Conservation (phyloP, 2,329 filamentous ascomycete species). For the Aspergillus brasiliensis region DNA sequence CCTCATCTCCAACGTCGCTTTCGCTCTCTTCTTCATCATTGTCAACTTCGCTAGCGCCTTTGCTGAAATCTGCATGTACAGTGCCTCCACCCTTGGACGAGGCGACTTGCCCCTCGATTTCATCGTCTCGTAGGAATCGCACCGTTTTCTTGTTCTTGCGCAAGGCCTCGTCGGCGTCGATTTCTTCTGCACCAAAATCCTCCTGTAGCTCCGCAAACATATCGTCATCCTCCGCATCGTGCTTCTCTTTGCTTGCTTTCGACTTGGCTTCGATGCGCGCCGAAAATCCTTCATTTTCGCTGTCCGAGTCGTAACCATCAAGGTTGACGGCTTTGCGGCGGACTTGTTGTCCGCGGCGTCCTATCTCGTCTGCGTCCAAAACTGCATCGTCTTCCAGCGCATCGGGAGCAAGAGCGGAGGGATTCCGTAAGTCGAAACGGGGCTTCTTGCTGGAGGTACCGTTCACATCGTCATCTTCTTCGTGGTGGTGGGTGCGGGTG, state of each 20-base stretch:
- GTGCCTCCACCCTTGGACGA: conserved; percentile 73
- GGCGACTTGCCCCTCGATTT: conserved; percentile 79
- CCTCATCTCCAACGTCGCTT: conserved; percentile 65
- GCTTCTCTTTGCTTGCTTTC: conserved; percentile 36
- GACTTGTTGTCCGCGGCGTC: conserved; percentile 67
- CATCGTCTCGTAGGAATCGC: conserved; percentile 60
- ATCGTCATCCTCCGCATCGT: conserved; percentile 58
- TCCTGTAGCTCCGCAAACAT: conserved; percentile 80
- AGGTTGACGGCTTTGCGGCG: conserved; percentile 95
- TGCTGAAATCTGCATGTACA: conserved; percentile 59
- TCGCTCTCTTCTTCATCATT: conserved; percentile 64
- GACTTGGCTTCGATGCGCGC: conserved; percentile 66
- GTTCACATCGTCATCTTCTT: conserved; percentile 51
- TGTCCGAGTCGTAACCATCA: conserved; percentile 93
- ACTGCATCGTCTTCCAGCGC: conserved; percentile 73
- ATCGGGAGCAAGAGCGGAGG: conserved; percentile 85
- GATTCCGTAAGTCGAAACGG: conserved; percentile 92
- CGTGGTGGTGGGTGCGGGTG: conserved; percentile 68
- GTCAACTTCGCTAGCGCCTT: conserved; percentile 55
- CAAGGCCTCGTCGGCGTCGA: conserved; percentile 52
- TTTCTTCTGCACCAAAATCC: conserved; percentile 57
- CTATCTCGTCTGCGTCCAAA: conserved; percentile 91
- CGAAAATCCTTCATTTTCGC: conserved; percentile 87
- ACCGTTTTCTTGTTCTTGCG: conserved; percentile 66
- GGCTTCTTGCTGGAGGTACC: conserved; percentile 69